Percentiles rank a stretch among this genome's conserved stretches.
These are phyloP conservation scores for Tilletiopsis washingtonensis DNA, from an alignment of 1,284 basidiomycete species.

Conservation along the genomic window DNA sequence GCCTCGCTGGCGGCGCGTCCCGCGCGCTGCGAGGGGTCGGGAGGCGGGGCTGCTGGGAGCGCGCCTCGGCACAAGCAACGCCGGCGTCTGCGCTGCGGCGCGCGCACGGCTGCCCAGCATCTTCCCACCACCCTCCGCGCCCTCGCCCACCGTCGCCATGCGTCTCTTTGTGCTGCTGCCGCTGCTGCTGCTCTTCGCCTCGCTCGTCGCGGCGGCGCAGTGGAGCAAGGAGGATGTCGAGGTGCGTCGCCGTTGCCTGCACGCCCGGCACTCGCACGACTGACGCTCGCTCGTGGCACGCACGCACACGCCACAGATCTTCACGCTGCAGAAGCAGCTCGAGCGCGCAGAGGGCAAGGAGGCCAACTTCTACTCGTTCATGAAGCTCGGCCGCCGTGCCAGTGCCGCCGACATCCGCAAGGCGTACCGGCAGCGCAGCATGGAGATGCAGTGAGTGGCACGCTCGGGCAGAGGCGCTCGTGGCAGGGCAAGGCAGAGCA, in stretches of 20 bases:
- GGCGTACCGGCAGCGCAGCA: constrained; percentile 38
- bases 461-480: neutral
- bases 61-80: too few species aligned
- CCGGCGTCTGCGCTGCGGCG: too few species aligned
- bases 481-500: neutral
- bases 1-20: too few species aligned
- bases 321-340: constrained; percentile 40
- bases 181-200: constrained; percentile 9
- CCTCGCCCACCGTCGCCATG: too few species aligned
- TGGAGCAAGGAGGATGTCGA: constrained; percentile 41
- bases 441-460: constrained; percentile 34
- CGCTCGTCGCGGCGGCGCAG: constrained; percentile 9
- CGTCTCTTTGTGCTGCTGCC: constrained; percentile 6
- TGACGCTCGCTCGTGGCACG: neutral
- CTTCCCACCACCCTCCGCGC: too few species aligned
- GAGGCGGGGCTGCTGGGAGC: too few species aligned
- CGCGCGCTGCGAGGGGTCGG: too few species aligned
- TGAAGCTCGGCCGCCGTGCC: constrained; percentile 23
- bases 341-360: constrained; percentile 27
- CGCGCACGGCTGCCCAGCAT: too few species aligned
- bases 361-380: constrained; percentile 38
- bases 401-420: constrained; percentile 26
- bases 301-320: constrained; percentile 20
- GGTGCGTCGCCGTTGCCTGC: constrained; percentile 3
- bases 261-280: neutral